These are phyloP conservation scores for Begonia peltatifolia DNA, from an alignment of 306 rosid genomes.

Conservation along the genomic window DNA sequence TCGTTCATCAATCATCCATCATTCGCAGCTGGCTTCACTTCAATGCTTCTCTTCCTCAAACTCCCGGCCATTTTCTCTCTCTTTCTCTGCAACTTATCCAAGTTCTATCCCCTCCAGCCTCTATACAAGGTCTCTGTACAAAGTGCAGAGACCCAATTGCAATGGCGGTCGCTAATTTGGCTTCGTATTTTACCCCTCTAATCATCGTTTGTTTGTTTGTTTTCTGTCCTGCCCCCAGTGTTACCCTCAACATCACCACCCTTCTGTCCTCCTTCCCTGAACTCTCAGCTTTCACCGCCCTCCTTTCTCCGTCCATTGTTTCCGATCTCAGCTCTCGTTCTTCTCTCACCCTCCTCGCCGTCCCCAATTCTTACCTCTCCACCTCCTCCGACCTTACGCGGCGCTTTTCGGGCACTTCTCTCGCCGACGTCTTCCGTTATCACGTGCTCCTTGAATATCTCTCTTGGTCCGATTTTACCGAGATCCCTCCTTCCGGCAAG, in stretches of 20 bases:
- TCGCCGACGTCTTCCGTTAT: slow-evolving; percentile 83
- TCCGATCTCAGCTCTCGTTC: slow-evolving; percentile 51
- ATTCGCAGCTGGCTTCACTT: not conserved
- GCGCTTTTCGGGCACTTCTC: slow-evolving; percentile 40
- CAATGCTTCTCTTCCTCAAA: not conserved
- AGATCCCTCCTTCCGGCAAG: slow-evolving; percentile 57
- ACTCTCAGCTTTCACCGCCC: slow-evolving; percentile 54
- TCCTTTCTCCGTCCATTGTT: slow-evolving; percentile 39
- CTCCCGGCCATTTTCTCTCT: not conserved
- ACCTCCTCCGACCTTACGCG: slow-evolving; percentile 33
- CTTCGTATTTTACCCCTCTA: slow-evolving; percentile 47
- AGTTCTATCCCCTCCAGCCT: not conserved
- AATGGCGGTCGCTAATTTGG: slow-evolving; percentile 18
- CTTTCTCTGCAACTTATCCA: not conserved
- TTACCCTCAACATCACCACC: slow-evolving; percentile 52
- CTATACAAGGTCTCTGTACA: not conserved
- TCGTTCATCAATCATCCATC: no score
- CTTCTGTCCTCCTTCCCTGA: slow-evolving; percentile 68
- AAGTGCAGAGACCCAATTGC: not conserved
- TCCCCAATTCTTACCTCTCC: slow-evolving; percentile 56
- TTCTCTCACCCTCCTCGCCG: slow-evolving; percentile 81
- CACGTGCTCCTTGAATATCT: slow-evolving; percentile 80
- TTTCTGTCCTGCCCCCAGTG: slow-evolving; percentile 11
- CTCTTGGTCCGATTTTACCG: slow-evolving; percentile 52
- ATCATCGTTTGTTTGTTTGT: slow-evolving; percentile 12